A percentile compares a stretch with the other conserved stretches of the same genome.
Conservation (phyloP, 1,284 basidiomycete species). For the Apiotrichum gamsii region DNA sequence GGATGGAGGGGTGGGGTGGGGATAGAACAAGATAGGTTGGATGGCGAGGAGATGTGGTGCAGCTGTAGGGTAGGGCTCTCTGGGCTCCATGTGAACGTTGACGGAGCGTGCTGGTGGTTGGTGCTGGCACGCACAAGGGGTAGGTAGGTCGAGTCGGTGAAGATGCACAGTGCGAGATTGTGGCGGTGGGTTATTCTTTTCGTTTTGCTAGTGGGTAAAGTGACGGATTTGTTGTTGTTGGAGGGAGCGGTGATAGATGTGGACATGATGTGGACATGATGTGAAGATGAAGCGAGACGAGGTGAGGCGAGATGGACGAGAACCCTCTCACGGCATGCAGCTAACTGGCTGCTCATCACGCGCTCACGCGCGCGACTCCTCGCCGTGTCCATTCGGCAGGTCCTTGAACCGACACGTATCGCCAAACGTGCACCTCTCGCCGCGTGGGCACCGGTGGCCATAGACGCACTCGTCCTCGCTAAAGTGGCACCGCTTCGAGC, state of each 20-base stretch:
- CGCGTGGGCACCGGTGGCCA: constrained; percentile 35
- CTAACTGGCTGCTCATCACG: too few relatives aligned
- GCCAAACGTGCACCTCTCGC: constrained; percentile 31
- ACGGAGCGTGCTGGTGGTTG: too few relatives aligned
- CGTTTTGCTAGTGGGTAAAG: background rate
- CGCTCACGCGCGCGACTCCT: constrained; percentile 10
- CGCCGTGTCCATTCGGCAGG: constrained; percentile 33
- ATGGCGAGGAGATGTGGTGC: too few relatives aligned
- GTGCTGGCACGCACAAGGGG: background rate
- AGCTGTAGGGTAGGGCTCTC: too few relatives aligned
- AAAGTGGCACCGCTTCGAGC: constrained; percentile 31
- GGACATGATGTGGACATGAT: background rate
- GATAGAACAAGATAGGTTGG: too few relatives aligned
- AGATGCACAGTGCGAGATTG: background rate
- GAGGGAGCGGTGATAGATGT: background rate
- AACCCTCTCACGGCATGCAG: background rate
- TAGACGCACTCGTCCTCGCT: constrained; percentile 38
- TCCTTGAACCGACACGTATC: constrained; percentile 36
- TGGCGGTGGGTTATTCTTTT: background rate
- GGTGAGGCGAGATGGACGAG: background rate
- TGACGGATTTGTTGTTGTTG: too few relatives aligned
- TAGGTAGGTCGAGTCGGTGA: background rate
- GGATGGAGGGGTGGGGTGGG: too few relatives aligned
- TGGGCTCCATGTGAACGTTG: too few relatives aligned
- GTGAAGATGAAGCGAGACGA: background rate